Percentiles rank a stretch among this genome's conserved stretches.
phyloP scores from a whole-genome alignment of 2,329 filamentous ascomycete genomes.

The Cordyceps militaris region DNA sequence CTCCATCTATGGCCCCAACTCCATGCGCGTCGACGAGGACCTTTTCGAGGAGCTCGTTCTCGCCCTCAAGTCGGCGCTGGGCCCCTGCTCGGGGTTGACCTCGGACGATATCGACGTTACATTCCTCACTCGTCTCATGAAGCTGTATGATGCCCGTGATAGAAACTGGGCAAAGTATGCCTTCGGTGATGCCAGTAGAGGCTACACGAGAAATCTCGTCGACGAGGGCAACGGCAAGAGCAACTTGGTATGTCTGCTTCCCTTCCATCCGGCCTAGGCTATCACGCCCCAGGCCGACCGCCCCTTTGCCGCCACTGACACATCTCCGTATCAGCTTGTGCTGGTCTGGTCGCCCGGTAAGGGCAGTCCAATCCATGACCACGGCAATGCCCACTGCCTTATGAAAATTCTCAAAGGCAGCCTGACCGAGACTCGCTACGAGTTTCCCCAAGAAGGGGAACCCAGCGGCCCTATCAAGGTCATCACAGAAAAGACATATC shows the following conservation, averaged over 20 bases:
- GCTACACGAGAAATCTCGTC: constrained; percentile 83
- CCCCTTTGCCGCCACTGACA: constrained; percentile 2
- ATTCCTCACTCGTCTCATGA: constrained; percentile 66
- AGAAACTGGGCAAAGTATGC: constrained; percentile 70
- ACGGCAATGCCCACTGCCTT: constrained; percentile 81
- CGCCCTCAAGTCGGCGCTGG: constrained; percentile 67
- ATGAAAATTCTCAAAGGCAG: constrained; percentile 82
- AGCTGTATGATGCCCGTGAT: constrained; percentile 60
- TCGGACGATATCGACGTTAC: constrained; percentile 74
- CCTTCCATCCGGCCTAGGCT: not conserved
- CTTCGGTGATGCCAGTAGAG: constrained; percentile 59
- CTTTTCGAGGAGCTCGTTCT: constrained; percentile 64
- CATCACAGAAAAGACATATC: constrained; percentile 61
- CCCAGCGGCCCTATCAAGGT: constrained; percentile 52
- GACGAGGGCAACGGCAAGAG: constrained; percentile 80
- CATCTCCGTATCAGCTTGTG: constrained; percentile 52
- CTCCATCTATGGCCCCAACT: constrained; percentile 1
- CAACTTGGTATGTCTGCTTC: constrained; percentile 51
- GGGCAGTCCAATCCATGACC: constrained; percentile 79
- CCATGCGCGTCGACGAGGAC: constrained; percentile 24
- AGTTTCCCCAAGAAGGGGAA: constrained; percentile 51
- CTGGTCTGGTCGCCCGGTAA: constrained; percentile 86
- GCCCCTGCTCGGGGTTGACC: constrained; percentile 72
- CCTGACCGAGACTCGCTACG: constrained; percentile 75
- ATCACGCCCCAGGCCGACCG: not conserved